A percentile compares a stretch with the other conserved stretches of the same genome.
These are phyloP conservation scores for Dictyostelium citrinum DNA, from an alignment of 78 protist genomes.

Conservation along the genomic window DNA sequence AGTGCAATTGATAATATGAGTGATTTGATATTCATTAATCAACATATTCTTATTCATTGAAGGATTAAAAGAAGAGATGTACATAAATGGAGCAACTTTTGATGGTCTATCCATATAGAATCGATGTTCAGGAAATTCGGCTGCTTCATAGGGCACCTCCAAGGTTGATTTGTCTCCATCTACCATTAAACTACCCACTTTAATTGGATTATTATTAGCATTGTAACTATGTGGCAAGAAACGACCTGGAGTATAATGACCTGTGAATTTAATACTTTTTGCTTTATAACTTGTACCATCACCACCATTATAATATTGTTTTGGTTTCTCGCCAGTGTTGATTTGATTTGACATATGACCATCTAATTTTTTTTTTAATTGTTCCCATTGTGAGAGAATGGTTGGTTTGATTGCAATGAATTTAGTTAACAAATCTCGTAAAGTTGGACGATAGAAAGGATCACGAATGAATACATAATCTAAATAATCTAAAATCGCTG, in stretches of 20 bases:
- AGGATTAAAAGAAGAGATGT: constrained; percentile 55
- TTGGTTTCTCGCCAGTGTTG: not conserved
- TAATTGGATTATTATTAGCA: not conserved
- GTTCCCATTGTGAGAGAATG: constrained; percentile 26
- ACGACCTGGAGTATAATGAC: constrained; percentile 75
- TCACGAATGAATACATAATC: constrained; percentile 87
- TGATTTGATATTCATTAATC: constrained; percentile 46
- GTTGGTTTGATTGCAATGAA: constrained; percentile 59
- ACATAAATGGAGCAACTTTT: constrained; percentile 52
- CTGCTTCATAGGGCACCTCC: constrained; percentile 6
- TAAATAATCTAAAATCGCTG: constrained; percentile 80
- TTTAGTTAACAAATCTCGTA: constrained; percentile 64
- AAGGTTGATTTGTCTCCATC: not conserved
- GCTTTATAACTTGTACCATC: constrained; percentile 69
- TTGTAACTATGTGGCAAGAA: constrained; percentile 62
- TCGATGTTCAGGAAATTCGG: constrained; percentile 64
- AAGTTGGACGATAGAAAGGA: constrained; percentile 82
- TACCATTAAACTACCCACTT: not conserved
- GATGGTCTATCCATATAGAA: constrained; percentile 50
- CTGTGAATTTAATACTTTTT: constrained; percentile 2
- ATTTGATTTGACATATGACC: not conserved
- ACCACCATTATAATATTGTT: constrained; percentile 47
- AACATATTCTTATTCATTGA: constrained; percentile 62
- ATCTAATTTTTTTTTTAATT: not conserved
- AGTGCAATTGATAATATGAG: constrained; percentile 64